These are phyloP conservation scores for Fusarium zealandicum DNA, from an alignment of 2,329 filamentous ascomycete species.

Conservation along the genomic window DNA sequence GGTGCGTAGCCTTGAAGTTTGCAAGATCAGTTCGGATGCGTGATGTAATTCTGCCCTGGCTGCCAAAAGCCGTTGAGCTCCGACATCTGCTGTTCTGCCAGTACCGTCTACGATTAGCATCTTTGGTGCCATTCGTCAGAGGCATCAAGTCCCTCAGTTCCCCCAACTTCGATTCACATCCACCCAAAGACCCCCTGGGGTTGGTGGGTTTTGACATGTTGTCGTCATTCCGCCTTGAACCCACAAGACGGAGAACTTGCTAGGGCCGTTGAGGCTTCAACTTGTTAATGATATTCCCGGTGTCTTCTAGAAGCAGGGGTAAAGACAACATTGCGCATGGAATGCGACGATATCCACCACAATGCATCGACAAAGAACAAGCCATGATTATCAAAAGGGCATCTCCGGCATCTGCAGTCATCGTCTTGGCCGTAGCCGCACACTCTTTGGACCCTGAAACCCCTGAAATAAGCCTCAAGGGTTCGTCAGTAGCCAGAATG, in stretches of 20 bases:
- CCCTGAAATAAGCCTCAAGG: constrained; percentile 1
- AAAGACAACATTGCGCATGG: constrained; percentile 13
- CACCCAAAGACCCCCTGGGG: neutral
- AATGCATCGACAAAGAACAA: constrained; percentile 2
- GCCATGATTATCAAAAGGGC: neutral
- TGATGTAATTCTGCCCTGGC: too few relatives aligned
- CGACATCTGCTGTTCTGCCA: neutral
- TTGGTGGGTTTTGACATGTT: neutral
- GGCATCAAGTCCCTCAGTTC: neutral
- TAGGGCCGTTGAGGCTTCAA: constrained; percentile 3
- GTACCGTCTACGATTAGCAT: neutral
- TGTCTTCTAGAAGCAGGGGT: constrained; percentile 19
- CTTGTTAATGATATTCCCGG: constrained; percentile 23
- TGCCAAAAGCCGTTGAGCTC: neutral
- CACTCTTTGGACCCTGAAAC: neutral
- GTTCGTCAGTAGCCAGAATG: neutral
- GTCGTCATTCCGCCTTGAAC: constrained; percentile 13
- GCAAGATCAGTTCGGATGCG: too few relatives aligned
- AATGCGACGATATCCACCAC: constrained; percentile 7
- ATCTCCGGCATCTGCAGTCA: neutral
- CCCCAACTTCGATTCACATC: neutral
- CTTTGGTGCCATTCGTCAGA: neutral
- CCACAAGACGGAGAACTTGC: neutral
- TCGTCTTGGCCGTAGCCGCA: neutral
- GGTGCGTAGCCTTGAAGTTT: too few relatives aligned